These are phyloP conservation scores for Cenchrus americanus DNA, from an alignment of 176 grass and related monocot genomes.

Conservation along the genomic window DNA sequence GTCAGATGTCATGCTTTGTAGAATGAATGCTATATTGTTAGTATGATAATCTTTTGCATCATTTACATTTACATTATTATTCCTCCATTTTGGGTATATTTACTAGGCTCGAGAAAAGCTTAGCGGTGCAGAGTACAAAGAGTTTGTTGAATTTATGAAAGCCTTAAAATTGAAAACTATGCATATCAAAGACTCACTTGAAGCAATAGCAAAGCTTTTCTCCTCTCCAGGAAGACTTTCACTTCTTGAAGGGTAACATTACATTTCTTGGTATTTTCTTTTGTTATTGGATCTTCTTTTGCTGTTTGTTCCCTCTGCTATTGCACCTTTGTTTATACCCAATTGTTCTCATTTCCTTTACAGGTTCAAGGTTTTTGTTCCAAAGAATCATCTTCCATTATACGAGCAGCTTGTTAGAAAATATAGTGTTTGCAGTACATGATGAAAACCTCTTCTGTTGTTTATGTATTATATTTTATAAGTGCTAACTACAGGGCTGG, in stretches of 20 bases:
- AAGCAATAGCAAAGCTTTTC: constrained; percentile 89
- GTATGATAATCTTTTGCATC: constrained; percentile 10
- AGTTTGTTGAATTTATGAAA: constrained; percentile 92
- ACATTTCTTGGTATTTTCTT: constrained; percentile 10
- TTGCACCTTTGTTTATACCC: constrained; percentile 45
- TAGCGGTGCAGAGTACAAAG: constrained; percentile 65
- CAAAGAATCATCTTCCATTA: constrained; percentile 67
- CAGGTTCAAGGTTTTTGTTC: constrained; percentile 96
- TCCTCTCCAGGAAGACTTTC: constrained; percentile 57
- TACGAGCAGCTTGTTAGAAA: constrained; percentile 74
- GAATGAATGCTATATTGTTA: constrained; percentile 33
- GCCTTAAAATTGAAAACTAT: constrained; percentile 83
- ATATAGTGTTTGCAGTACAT: constrained; percentile 57
- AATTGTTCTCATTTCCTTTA: constrained; percentile 40
- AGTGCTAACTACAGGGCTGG: background rate
- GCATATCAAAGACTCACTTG: constrained; percentile 64
- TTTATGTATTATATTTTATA: constrained; percentile 28
- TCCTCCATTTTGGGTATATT: constrained; percentile 31
- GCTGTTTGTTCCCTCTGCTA: constrained; percentile 11
- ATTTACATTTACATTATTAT: constrained; percentile 1
- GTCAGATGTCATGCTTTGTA: constrained; percentile 17
- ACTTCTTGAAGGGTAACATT: constrained; percentile 84
- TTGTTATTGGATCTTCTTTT: constrained; percentile 17
- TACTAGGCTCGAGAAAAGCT: constrained; percentile 82
- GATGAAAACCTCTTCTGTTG: constrained; percentile 29